These are phyloP conservation scores for Sporothrix pallida DNA, from an alignment of 2,329 filamentous ascomycete species.

Conservation along the genomic window DNA sequence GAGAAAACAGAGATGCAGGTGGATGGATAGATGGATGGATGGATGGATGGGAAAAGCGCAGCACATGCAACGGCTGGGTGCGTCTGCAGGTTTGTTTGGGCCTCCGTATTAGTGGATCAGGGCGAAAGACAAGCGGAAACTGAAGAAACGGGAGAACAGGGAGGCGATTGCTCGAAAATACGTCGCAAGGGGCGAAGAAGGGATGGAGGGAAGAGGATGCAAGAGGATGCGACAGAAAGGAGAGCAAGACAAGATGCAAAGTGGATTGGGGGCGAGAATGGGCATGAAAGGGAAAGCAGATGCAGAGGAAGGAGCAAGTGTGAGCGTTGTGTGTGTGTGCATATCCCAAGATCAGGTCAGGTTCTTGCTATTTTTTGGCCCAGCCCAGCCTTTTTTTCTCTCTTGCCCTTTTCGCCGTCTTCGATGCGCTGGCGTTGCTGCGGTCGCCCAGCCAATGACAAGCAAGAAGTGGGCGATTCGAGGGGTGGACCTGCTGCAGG, in stretches of 20 bases:
- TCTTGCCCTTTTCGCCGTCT: conserved; percentile 34
- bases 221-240: background rate
- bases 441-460: conserved; percentile 38
- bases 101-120: conserved; percentile 28
- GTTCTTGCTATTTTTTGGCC: conserved; percentile 20
- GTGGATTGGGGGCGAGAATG: conserved; percentile 23
- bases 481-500: conserved; percentile 37
- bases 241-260: background rate
- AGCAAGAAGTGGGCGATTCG: conserved; percentile 35
- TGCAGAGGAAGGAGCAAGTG: conserved; percentile 18
- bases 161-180: conserved; percentile 1
- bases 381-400: conserved; percentile 32
- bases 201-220: background rate
- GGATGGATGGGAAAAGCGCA: conserved; percentile 1
- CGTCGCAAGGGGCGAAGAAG: conserved; percentile 11
- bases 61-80: conserved; percentile 28
- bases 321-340: background rate
- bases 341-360: conserved; percentile 13
- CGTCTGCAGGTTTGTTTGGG: conserved; percentile 26
- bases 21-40: background rate
- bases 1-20: background rate
- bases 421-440: conserved; percentile 41
- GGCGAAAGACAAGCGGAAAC: background rate
- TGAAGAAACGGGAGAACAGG: background rate
- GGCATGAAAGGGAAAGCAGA: background rate